Evolutionary conservation across 2,329 filamentous ascomycete genomes (phyloP).

Genomic region (Alternaria sp.): DNA sequence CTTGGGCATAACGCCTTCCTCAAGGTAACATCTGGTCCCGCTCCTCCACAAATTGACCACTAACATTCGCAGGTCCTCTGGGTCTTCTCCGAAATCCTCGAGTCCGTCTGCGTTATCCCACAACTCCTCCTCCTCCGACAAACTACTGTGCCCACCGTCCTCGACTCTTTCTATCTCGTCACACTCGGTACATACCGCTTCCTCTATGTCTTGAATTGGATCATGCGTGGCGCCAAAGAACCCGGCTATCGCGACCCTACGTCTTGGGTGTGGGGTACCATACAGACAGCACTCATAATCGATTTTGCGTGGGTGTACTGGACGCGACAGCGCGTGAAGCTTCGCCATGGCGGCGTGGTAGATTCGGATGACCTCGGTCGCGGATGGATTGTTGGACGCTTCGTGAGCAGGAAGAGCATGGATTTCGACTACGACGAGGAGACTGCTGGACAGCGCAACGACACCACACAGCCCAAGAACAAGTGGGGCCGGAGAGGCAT

Average conservation of each 20-base stretch:
- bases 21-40: slow-evolving; percentile 42
- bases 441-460: slow-evolving; percentile 55
- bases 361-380: slow-evolving; percentile 87
- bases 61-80: slow-evolving; percentile 70
- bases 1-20: slow-evolving; percentile 42
- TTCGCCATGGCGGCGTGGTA: slow-evolving; percentile 85
- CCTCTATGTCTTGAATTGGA: slow-evolving; percentile 93
- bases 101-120: slow-evolving; percentile 88
- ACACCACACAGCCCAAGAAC: slow-evolving; percentile 45
- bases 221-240: slow-evolving; percentile 70
- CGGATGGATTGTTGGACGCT: slow-evolving; percentile 81
- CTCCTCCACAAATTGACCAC: background rate
- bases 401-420: slow-evolving; percentile 69
- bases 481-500: slow-evolving; percentile 67
- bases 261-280: slow-evolving; percentile 82
- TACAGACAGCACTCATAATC: slow-evolving; percentile 89
- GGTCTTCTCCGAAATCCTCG: slow-evolving; percentile 90
- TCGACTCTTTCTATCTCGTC: slow-evolving; percentile 94
- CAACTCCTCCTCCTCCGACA: slow-evolving; percentile 91
- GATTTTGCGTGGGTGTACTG: slow-evolving; percentile 99
- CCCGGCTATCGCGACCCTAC: slow-evolving; percentile 70
- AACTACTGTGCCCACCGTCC: slow-evolving; percentile 93
- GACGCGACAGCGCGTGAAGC: slow-evolving; percentile 90
- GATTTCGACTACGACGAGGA: slow-evolving; percentile 65
- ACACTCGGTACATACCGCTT: slow-evolving; percentile 86